Evolutionary conservation across 2,329 filamentous ascomycete genomes (phyloP), one percentile per base, ranked within the genome.

Genomic region (Thielaviopsis ethacetica): DNA sequence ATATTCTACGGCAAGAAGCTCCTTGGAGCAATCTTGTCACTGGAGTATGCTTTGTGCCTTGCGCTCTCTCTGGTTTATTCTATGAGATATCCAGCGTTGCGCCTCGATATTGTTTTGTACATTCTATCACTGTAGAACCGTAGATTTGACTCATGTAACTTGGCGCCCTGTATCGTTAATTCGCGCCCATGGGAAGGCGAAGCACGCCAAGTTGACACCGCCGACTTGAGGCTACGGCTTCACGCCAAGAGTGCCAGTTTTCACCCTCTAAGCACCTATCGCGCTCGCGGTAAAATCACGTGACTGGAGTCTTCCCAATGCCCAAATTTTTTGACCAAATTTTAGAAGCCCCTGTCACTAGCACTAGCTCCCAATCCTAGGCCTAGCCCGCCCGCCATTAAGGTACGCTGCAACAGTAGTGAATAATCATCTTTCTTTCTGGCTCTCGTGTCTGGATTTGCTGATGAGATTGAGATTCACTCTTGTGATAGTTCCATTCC

Each of bases 41-140:
- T 13, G 44, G 54, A 59, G 30, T 49, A 34, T 56, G 50, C 56
- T 57, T 53, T 53, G 54, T 56, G 56, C 53, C 54, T 59, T 51
- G 54, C 49, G 60, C 44, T 58, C 57, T 50, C 38, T 22, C 52
- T 49, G 56, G 49, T 50, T 49, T 56, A 57, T 51, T 56, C 54
- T n/a, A 49, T 3, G 44, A 49, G 44, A 49, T n/a, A 49, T 49
- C 44, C 44, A 49, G 44, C 44, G 44, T n/a, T 21, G 44, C 44
- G 44, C 44, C 44, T 58, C 60, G 56, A 49, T 57, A 53, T 59
- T 56, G 57, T 54, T 53, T 41, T 54, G 54, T 57, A 61, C 60
- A 61, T 61, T 21, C 7, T 21, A 49, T 49, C 7, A 7, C 19
- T 21, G n/a, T 49, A n/a, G n/a, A 21, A 49, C 30, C 10, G 44